These are phyloP conservation scores for Colletotrichum truncatum DNA, from an alignment of 2,329 filamentous ascomycete genomes.

Conservation along the genomic window DNA sequence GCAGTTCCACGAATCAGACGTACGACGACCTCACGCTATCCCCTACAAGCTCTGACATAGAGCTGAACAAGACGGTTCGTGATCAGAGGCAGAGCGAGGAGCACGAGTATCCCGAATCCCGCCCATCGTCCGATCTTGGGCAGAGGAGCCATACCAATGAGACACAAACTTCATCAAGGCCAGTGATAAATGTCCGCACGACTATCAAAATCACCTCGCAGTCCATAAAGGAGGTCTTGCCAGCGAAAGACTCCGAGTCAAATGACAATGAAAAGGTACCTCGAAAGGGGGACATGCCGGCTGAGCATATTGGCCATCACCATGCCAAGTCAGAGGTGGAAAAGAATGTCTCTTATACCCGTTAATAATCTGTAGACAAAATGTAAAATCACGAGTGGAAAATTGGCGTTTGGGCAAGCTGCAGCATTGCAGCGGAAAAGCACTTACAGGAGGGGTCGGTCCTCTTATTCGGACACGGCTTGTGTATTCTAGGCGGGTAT, in stretches of 20 bases:
- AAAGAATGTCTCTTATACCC: background rate
- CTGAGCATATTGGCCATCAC: background rate
- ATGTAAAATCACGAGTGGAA: background rate
- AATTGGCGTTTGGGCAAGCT: background rate
- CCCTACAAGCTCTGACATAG: conserved; percentile 20
- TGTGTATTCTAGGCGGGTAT: background rate
- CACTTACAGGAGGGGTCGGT: too few species aligned
- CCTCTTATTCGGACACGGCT: too few species aligned
- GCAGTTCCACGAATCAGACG: conserved; percentile 4
- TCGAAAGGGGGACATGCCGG: background rate
- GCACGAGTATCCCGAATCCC: conserved; percentile 10
- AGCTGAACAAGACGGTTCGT: conserved; percentile 22
- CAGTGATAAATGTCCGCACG: conserved; percentile 27
- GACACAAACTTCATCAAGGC: background rate
- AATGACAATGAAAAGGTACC: background rate
- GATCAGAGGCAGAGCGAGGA: background rate
- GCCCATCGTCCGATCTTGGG: conserved; percentile 22
- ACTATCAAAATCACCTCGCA: conserved; percentile 25
- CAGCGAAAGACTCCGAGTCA: conserved; percentile 1
- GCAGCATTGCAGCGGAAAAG: background rate
- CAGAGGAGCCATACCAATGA: conserved; percentile 4
- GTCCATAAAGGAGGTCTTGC: background rate
- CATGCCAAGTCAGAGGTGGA: background rate
- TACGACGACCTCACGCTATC: conserved; percentile 19
- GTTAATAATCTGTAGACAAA: background rate